Evolutionary conservation across 2,329 filamentous ascomycete genomes (phyloP), one percentile per base, ranked within the genome.

Genomic region (Dactylellina haptotyla): DNA sequence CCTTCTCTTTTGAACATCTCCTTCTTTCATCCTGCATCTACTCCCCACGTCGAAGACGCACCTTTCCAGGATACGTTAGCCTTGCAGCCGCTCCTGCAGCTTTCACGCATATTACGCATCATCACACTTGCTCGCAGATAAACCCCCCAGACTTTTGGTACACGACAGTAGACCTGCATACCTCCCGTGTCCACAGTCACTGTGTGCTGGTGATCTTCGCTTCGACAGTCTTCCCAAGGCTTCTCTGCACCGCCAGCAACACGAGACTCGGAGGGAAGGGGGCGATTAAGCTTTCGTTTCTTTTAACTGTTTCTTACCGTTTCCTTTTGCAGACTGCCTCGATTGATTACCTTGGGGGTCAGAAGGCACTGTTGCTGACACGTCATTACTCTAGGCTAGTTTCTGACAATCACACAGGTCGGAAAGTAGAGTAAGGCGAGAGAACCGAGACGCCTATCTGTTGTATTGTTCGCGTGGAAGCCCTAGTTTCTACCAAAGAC

Each of bases 361-460:
- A 73, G 54, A 73, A 73, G 67, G 61, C 54, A 59, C 43, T 50
- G 20, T 73, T 53, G 54, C 69, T 73, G 69, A 73, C 69, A 73
- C 69, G 69, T 73, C 69, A 73, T 69, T 73, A 66, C 61, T 73
- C 62, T 65, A 73, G 69, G 69, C 69, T 73, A 62, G 53, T 66
- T 73, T 66, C 61, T 61, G 48, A 59, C 61, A 83, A 79, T 82
- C 83, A 83, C 39, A 66, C 61, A 54, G 54, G 57, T 66, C 54
- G 61, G 69, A 84, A n/a, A 73, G 51, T 59, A 66, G 61, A 72
- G 69, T 66, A 61, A 73, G 69, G 69, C 69, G 69, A 82, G 83
- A 83, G 84, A 78, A 78, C 83, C 85, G 83, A 84, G 84, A 86
- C 84, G 85, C 84, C 69, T 56, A 62, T 66, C 61, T 66, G 82